Evolutionary conservation across 345 rosid genomes (phyloP), one percentile per base, ranked within the genome.

Genomic region (Streptanthus diversifolius): DNA sequence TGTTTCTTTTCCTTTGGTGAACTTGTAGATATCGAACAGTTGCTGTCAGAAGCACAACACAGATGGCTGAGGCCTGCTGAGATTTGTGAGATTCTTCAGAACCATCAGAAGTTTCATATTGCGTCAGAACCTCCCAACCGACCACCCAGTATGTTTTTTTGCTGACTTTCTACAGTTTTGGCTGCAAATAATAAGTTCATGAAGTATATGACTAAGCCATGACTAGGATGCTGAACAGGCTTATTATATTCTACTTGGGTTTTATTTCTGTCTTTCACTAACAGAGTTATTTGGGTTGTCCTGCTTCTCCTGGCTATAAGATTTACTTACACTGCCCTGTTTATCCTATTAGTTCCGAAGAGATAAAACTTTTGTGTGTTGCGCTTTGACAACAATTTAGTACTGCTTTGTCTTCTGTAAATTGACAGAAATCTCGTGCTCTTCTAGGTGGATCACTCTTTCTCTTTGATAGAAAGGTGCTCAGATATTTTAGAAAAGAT

Each of bases 11-110:
- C 36, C 59, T 45, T 33, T 24, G 59, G n/a, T 32, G 47, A 45
- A 36, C 54, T 37, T 74, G 71, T 71, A 82, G 85, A 80, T 80
- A 80, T 82, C 41, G 63, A 77, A 24, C 85, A 80, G 33, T 60
- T 82, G 70, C 68, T 82, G 18, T 53, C 77, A 5, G 93, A 88
- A 84, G 98, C 98, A 8, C 97, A 90, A 68, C 85, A 87, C 74
- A 85, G 98, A 65, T 93, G 98, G 98, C 71, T 93, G 73, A 86
- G 96, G 9, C 98, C 98, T 80, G 91, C 97, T 52, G 97, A 93
- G 85, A 93, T 93, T 72, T 89, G 92, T 77, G 97, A 93, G 81
- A 90, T 93, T 77, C 97, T 93, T 70, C 81, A 88, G 54, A 89
- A 87, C 71, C 81, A 89, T 83, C 85, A 83, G 63, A 87, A 89